Base-by-base conservation (phyloP, 345 rosid species). In the Gossypium thurberi region DNA sequence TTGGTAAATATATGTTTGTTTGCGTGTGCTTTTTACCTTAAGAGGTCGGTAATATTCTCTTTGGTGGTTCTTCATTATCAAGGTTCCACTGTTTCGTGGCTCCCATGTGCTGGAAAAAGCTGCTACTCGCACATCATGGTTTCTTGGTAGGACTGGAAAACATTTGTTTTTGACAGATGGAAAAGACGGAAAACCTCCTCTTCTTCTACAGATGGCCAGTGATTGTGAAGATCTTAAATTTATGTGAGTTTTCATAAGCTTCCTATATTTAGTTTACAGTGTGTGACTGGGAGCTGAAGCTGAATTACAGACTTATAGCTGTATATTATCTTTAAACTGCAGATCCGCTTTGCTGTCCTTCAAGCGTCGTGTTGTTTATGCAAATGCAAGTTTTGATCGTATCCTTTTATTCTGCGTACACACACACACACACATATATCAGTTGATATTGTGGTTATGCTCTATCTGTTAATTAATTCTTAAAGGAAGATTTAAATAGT, bases 301-400 rank as follows among this genome's bases (percentile, higher is more conserved):
- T 28, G 56, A 58, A 61, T 74, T 55, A 15, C 46, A 17, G 25
- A 74, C 48, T 40, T 64, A 33, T 60, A 60, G 53, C 57, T 44
- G 46, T 18, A 63, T 67, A 48, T 77, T 70, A 75, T 66, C 74
- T 76, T 71, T 37, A 55, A 73, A 80, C 55, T 78, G 78, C 82
- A 94, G 98, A 51, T 94, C 97, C 75, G 96, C 97, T 81, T 82
- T 94, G 86, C 79, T 75, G 69, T 82, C 91, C 80, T 94, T 94
- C 82, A 87, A 82, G 83, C 88, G 85, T 44, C 87, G 92, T 69
- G 90, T 86, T 69, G 91, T 84, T 58, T 94, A 94, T 71, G 96
- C 98, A 70, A 94, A 94, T 84, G 80, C 86, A 79, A 71, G 82
- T 56, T 90, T 80, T 59, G 98, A 94, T 79, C 77, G 94, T 94